Percentiles rank a stretch among this genome's conserved stretches.
These are phyloP conservation scores for Oryza brachyantha DNA, from an alignment of 176 grass and related monocot genomes.

Conservation along the genomic window DNA sequence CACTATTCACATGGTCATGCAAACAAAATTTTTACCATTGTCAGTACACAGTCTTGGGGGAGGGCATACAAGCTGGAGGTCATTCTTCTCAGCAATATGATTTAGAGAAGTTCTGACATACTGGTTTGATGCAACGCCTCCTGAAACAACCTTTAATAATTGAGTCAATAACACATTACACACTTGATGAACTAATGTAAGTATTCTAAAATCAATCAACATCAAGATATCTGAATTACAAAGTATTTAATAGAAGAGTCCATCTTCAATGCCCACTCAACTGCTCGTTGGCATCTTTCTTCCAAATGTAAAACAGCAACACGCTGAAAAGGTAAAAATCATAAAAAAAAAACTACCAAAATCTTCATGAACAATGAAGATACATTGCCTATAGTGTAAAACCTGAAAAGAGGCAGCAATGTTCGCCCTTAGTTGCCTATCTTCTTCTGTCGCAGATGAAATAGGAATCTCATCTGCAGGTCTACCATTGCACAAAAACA, in stretches of 20 bases:
- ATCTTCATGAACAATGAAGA: background rate
- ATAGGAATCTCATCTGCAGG: conserved; percentile 51
- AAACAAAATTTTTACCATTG: conserved; percentile 64
- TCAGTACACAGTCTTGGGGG: conserved; percentile 94
- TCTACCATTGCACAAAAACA: conserved; percentile 41
- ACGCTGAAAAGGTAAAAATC: conserved; percentile 45
- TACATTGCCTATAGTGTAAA: conserved; percentile 2
- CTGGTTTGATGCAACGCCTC: conserved; percentile 93
- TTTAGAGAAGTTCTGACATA: conserved; percentile 71
- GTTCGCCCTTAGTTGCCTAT: conserved; percentile 66
- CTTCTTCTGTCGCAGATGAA: conserved; percentile 58
- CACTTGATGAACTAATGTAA: background rate
- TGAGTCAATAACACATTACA: conserved; percentile 20
- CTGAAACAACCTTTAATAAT: conserved; percentile 81
- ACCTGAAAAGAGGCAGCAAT: conserved; percentile 99
- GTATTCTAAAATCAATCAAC: conserved; percentile 13
- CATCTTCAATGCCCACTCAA: conserved; percentile 97
- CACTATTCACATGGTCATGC: background rate
- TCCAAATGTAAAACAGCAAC: conserved; percentile 98
- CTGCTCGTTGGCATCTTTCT: conserved; percentile 90
- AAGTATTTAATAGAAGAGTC: conserved; percentile 88
- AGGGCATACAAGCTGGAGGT: conserved; percentile 68
- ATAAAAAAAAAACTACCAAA: conserved; percentile 7
- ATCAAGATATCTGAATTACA: conserved; percentile 55
- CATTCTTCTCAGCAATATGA: conserved; percentile 59